Conservation (phyloP, 2,329 filamentous ascomycete genomes). For the Talaromyces rugulosus region DNA sequence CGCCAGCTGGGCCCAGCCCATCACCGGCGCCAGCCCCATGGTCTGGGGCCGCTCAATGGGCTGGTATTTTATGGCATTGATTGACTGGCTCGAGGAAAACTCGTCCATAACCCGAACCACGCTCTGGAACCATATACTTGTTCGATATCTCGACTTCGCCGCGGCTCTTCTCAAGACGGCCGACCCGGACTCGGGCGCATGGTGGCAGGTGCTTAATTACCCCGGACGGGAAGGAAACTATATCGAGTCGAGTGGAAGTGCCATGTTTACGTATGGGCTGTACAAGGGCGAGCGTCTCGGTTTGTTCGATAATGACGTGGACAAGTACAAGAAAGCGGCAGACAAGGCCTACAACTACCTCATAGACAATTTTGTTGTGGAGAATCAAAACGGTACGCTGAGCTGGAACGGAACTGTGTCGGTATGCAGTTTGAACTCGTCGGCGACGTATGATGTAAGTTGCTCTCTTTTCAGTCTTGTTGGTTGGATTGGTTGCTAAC, state of each 20-base stretch:
- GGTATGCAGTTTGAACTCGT: constrained; percentile 49
- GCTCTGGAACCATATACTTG: constrained; percentile 32
- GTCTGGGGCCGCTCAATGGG: constrained; percentile 54
- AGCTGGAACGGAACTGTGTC: constrained; percentile 51
- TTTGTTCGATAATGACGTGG: constrained; percentile 17
- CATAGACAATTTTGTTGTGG: constrained; percentile 43
- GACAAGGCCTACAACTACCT: constrained; percentile 44
- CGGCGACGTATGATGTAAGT: constrained; percentile 49
- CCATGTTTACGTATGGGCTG: constrained; percentile 55
- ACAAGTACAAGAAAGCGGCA: constrained; percentile 34
- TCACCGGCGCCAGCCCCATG: constrained; percentile 48
- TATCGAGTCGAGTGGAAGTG: constrained; percentile 56
- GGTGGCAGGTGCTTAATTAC: constrained; percentile 57
- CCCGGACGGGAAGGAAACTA: constrained; percentile 52
- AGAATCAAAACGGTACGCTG: constrained; percentile 46
- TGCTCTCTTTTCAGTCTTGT: neutral
- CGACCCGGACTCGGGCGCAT: constrained; percentile 45
- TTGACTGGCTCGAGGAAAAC: constrained; percentile 49
- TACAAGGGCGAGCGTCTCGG: constrained; percentile 44
- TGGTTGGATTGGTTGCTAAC: neutral
- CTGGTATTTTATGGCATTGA: constrained; percentile 52
- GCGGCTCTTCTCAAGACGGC: constrained; percentile 40
- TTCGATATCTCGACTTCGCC: constrained; percentile 40
- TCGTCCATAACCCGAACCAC: constrained; percentile 29
- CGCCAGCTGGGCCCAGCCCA: constrained; percentile 50